These are phyloP conservation scores for Gaertneriomyces sp. DNA, from an alignment of 192 early-diverging fungal genomes.

Conservation along the genomic window DNA sequence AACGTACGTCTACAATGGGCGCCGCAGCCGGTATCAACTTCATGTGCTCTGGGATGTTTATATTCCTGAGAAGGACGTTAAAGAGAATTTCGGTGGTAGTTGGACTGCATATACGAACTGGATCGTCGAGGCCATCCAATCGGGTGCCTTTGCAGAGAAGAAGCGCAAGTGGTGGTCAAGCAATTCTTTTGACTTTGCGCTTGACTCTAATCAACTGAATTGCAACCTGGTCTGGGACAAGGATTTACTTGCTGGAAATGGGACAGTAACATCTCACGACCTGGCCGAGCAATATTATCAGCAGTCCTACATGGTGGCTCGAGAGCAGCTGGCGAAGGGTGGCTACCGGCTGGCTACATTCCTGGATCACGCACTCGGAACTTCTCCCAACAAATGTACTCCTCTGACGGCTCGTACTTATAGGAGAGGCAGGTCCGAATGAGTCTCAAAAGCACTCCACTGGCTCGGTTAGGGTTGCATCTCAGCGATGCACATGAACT, in stretches of 20 bases:
- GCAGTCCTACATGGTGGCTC: constrained; percentile 18
- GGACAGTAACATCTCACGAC: constrained; percentile 35
- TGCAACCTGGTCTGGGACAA: constrained; percentile 39
- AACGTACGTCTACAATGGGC: constrained; percentile 31
- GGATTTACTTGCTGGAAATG: constrained; percentile 24
- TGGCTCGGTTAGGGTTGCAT: too few relatives aligned
- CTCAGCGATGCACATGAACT: too few relatives aligned
- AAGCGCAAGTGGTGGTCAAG: constrained; percentile 13
- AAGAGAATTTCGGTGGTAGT: constrained; percentile 5
- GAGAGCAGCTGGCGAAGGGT: constrained; percentile 45
- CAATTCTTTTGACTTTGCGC: constrained; percentile 35
- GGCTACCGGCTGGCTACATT: constrained; percentile 45
- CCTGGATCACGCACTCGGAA: constrained; percentile 22
- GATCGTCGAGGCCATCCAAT: constrained; percentile 12
- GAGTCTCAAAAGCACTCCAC: too few relatives aligned
- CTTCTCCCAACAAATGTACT: too few relatives aligned
- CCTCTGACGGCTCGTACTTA: too few relatives aligned
- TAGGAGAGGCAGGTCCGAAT: too few relatives aligned
- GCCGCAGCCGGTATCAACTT: background rate
- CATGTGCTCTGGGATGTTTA: constrained; percentile 32
- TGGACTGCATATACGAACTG: background rate
- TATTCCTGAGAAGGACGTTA: constrained; percentile 34
- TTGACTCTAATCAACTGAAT: constrained; percentile 36
- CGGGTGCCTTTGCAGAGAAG: constrained; percentile 18
- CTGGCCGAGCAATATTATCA: constrained; percentile 39